Evolutionary conservation across 1,284 basidiomycete genomes (phyloP), one percentile per base, ranked within the genome.

Genomic region (Coriolopsis trogii): DNA sequence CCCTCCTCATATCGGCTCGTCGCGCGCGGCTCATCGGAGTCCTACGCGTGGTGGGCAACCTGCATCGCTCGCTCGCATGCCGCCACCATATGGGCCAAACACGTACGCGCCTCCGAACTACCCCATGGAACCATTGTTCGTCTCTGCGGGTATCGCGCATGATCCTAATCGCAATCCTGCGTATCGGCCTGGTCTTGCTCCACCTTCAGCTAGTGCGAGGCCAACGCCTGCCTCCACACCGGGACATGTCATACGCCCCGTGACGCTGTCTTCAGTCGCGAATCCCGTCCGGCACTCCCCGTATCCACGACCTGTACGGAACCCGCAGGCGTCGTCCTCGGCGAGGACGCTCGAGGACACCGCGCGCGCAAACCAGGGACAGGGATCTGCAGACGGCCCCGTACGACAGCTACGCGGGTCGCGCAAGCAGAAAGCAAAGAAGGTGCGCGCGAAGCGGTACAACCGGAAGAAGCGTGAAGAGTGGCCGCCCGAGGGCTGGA

Each of bases 381-480:
- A n/a, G n/a, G n/a, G n/a, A n/a, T n/a, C n/a, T n/a, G 21, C 40
- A 15, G 15, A 21, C 9, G 33, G 9, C 15, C 13, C 33, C 10
- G 49, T 34, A 18, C 33, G 12, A 21, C 23, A 29, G 4, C 43
- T 31, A 2, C 42, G 42, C 23, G 49, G 49, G n/a, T 43, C 43
- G 13, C 38, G 40, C 13, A 46, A 41, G 51, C 40, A 41, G n/a
- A 41, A 23, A 41, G 41, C 45, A 29, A 52, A 52, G 51, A 42
- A 40, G 31, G 21, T 48, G 23, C 51, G 51, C 29, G 51, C 51
- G 45, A 52, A 52, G 45, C 45, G 51, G 26, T 52, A 52, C 43
- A 52, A 52, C 45, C 45, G 51, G 16, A 52, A 52, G 45, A 52
- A 52, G 45, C 45, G 46, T 28, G 36, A 41, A 28, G 43, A 44